phyloP scores from a whole-genome alignment of 805 yeast genomes.

The Isabelozyma heimii region DNA sequence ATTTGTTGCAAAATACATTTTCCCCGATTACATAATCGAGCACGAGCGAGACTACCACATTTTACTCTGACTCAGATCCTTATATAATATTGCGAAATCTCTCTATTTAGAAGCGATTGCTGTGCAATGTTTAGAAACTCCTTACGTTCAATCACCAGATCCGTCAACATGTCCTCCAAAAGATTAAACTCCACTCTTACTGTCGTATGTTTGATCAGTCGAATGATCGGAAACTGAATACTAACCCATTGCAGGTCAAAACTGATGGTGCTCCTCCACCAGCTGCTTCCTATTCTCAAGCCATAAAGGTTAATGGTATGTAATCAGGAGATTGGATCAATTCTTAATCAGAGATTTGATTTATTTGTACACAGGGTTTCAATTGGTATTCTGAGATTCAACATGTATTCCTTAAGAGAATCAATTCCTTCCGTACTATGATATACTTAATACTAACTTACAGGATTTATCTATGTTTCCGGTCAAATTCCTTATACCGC shows the following conservation, averaged over 20 bases:
- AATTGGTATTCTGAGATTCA: too few species aligned
- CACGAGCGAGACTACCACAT: too few species aligned
- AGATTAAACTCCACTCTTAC: slow-evolving; percentile 26
- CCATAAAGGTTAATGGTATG: slow-evolving; percentile 76
- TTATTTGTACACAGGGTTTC: too few species aligned
- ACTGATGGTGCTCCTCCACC: slow-evolving; percentile 90
- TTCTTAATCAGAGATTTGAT: too few species aligned
- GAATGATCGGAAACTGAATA: slow-evolving; percentile 1
- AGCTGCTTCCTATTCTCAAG: slow-evolving; percentile 96
- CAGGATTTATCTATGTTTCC: slow-evolving; percentile 81
- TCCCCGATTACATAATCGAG: too few species aligned
- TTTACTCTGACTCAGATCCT: neutral
- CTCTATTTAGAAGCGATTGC: neutral
- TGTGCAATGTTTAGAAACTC: slow-evolving; percentile 14
- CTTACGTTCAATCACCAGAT: slow-evolving; percentile 15
- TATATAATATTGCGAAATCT: neutral
- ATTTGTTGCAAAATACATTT: too few species aligned
- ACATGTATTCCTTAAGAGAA: too few species aligned
- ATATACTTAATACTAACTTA: neutral
- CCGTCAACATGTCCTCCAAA: slow-evolving; percentile 19
- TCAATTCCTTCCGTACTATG: too few species aligned
- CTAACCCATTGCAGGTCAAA: slow-evolving; percentile 43
- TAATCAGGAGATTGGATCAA: slow-evolving; percentile 4
- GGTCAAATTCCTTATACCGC: slow-evolving; percentile 94
- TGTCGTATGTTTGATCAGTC: slow-evolving; percentile 24